Evolutionary conservation across 331 rosid genomes (phyloP).

Genomic region (Acacia concinna): DNA sequence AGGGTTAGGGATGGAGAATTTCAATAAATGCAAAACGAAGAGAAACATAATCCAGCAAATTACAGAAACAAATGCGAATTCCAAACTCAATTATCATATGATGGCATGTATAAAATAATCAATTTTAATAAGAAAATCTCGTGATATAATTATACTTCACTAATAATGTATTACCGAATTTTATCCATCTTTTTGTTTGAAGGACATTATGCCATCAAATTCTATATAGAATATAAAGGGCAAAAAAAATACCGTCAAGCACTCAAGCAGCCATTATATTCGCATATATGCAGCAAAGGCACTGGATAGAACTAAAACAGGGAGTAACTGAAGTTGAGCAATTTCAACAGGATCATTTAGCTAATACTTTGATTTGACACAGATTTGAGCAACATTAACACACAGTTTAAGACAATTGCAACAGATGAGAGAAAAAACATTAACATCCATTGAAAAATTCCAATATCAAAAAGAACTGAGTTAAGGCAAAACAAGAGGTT

Average conservation of each 20-base stretch:
- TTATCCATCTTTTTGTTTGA: background rate
- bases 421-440: conserved; percentile 1
- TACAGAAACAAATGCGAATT: conserved; percentile 10
- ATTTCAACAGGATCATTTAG: background rate
- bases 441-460: conserved; percentile 12
- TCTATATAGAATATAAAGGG: background rate
- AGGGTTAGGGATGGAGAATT: background rate
- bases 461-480: conserved; percentile 19
- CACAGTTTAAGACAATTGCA: conserved; percentile 10
- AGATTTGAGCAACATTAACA: conserved; percentile 8
- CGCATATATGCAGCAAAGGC: background rate
- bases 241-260: background rate
- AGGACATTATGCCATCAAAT: conserved; percentile 17
- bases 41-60: background rate
- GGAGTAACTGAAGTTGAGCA: background rate
- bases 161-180: background rate
- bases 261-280: background rate
- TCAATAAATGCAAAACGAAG: background rate
- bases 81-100: conserved; percentile 3
- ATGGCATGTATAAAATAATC: background rate
- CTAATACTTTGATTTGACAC: background rate
- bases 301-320: background rate
- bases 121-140: conserved; percentile 18
- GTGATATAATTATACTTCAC: background rate
- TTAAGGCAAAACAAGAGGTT: conserved; percentile 32